These are phyloP conservation scores for Penicillium herquei DNA, from an alignment of 495 filamentous ascomycete genomes.

Conservation along the genomic window DNA sequence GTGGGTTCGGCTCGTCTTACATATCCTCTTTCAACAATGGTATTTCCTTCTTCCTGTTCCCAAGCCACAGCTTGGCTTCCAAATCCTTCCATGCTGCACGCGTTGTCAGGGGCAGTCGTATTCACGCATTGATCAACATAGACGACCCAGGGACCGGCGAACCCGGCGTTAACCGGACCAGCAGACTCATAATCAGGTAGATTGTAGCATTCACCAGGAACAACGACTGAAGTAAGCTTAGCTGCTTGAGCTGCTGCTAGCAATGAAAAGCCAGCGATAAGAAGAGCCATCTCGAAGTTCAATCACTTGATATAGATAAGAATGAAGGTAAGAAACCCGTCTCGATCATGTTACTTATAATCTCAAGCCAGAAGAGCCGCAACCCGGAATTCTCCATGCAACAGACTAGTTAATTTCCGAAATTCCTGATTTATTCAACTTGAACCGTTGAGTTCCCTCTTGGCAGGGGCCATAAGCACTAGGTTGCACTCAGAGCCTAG, in stretches of 20 bases:
- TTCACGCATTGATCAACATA: slow-evolving; percentile 11
- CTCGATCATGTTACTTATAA: not conserved
- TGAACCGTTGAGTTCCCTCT: not conserved
- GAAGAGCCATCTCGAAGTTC: not conserved
- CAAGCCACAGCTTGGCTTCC: slow-evolving; percentile 6
- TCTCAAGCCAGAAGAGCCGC: not conserved
- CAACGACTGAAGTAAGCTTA: slow-evolving; percentile 2
- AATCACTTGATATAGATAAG: not conserved
- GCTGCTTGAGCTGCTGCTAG: slow-evolving; percentile 10
- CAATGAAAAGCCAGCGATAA: slow-evolving; percentile 5
- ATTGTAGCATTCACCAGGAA: slow-evolving; percentile 1
- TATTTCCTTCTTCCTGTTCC: slow-evolving; percentile 4
- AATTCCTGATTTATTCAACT: not conserved
- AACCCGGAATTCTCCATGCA: not conserved
- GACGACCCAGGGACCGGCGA: slow-evolving; percentile 9
- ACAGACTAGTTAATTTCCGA: not conserved
- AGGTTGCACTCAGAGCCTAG: not conserved
- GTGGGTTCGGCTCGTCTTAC: not conserved
- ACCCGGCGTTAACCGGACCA: not conserved
- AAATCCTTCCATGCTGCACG: slow-evolving; percentile 13
- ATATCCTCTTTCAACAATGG: slow-evolving; percentile 3
- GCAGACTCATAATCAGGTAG: slow-evolving; percentile 6
- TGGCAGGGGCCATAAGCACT: not conserved
- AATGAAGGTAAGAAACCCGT: not conserved
- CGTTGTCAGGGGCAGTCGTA: slow-evolving; percentile 3